phyloP scores from a whole-genome alignment of 371 early-diverging fungal genomes.

The Mucor indicus region DNA sequence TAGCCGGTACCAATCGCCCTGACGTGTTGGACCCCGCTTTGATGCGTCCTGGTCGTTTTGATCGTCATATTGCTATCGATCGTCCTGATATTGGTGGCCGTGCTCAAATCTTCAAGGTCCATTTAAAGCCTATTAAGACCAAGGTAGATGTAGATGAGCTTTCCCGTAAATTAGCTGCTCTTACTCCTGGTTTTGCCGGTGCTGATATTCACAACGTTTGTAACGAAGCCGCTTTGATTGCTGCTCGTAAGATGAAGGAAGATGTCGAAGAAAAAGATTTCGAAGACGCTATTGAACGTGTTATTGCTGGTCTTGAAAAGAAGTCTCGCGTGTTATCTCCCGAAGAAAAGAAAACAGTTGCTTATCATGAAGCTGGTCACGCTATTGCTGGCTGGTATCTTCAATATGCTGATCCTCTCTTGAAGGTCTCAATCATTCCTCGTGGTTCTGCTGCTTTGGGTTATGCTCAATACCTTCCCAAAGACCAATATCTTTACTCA shows the following conservation, averaged over 20 bases:
- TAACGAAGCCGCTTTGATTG: conserved; percentile 99
- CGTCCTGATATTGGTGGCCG: conserved; percentile 94
- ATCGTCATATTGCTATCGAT: conserved; percentile 96
- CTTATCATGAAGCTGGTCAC: conserved; percentile 99
- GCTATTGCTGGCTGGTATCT: conserved; percentile 99
- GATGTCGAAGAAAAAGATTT: conserved; percentile 86
- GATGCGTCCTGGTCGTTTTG: conserved; percentile 97
- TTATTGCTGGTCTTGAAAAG: conserved; percentile 97
- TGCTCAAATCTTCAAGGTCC: conserved; percentile 95
- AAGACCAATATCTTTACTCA: conserved; percentile 95
- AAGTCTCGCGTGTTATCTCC: conserved; percentile 93
- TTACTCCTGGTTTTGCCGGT: conserved; percentile 98
- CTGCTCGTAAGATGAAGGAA: conserved; percentile 81
- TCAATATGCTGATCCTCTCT: conserved; percentile 91
- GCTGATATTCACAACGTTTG: conserved; percentile 98
- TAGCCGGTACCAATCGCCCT: conserved; percentile 93
- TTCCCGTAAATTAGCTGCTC: conserved; percentile 67
- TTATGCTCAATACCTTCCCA: conserved; percentile 98
- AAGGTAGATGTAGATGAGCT: conserved; percentile 76
- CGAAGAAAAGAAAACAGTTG: conserved; percentile 98
- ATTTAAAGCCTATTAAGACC: conserved; percentile 91
- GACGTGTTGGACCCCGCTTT: conserved; percentile 92
- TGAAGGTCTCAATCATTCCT: conserved; percentile 98
- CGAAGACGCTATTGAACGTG: conserved; percentile 97
- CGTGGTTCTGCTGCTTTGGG: conserved; percentile 95